phyloP scores from a whole-genome alignment of 257 asterid species.

The Solanum appendiculatum region DNA sequence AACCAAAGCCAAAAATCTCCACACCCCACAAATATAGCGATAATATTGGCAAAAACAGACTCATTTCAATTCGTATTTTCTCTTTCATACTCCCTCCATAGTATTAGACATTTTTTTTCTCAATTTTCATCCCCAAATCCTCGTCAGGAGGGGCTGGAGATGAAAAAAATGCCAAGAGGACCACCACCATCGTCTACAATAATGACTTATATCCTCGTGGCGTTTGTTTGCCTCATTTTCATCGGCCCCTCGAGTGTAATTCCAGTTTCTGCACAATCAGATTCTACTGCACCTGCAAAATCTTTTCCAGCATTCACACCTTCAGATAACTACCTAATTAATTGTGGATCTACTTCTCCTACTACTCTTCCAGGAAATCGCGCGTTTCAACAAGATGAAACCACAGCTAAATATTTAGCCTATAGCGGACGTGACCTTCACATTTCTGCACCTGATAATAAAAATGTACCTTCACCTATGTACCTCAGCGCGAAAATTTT shows the following conservation, averaged over 20 bases:
- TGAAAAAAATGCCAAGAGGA: constrained; percentile 24
- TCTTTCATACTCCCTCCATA: background rate
- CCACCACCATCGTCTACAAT: constrained; percentile 3
- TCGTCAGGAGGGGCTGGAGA: constrained; percentile 40
- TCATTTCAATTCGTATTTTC: background rate
- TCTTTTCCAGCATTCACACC: constrained; percentile 42
- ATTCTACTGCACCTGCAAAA: constrained; percentile 24
- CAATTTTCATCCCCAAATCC: constrained; percentile 7
- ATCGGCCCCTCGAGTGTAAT: background rate
- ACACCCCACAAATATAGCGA: constrained; percentile 9
- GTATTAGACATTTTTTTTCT: background rate
- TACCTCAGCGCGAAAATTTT: constrained; percentile 53
- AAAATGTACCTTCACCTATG: constrained; percentile 31
- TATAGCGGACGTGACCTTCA: constrained; percentile 28
- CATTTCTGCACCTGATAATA: constrained; percentile 16
- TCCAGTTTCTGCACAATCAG: constrained; percentile 6
- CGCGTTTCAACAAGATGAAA: constrained; percentile 33
- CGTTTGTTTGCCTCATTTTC: constrained; percentile 20
- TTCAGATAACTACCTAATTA: constrained; percentile 47
- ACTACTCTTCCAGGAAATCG: constrained; percentile 29
- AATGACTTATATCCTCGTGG: constrained; percentile 30
- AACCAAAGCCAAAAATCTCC: background rate
- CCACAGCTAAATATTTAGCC: constrained; percentile 23
- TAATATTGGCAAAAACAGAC: constrained; percentile 4
- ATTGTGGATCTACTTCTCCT: constrained; percentile 37